Conservation (phyloP, 208 protist genomes). For the Trypanosoma scelopori region DNA sequence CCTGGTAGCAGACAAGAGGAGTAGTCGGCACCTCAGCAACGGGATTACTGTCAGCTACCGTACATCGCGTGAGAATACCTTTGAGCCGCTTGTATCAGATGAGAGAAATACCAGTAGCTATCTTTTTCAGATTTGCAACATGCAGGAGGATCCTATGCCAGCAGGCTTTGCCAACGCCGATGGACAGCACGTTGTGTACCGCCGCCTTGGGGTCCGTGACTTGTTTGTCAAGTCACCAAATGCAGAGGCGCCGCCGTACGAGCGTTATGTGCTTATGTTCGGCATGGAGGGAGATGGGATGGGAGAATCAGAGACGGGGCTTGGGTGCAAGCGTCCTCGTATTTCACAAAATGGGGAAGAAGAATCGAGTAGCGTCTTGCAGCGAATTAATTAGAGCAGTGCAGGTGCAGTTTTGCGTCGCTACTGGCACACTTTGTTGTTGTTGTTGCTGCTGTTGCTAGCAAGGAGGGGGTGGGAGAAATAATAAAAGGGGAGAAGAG, state of each 20-base stretch:
- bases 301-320: not conserved
- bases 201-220: conserved; percentile 57
- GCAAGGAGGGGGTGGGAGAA: not conserved
- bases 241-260: conserved; percentile 41
- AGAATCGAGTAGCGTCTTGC: conserved; percentile 9
- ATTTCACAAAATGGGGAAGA: not conserved
- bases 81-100: conserved; percentile 57
- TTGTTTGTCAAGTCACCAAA: conserved; percentile 68
- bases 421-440: too few relatives aligned
- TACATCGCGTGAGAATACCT: conserved; percentile 61
- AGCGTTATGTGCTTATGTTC: conserved; percentile 67
- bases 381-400: conserved; percentile 24
- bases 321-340: conserved; percentile 5
- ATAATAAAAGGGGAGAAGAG: conserved; percentile 10
- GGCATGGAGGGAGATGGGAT: conserved; percentile 31
- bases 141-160: not conserved
- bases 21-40: conserved; percentile 19
- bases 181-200: conserved; percentile 60
- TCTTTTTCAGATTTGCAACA: conserved; percentile 33
- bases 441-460: not conserved
- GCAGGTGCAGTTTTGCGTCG: not conserved
- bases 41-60: conserved; percentile 54
- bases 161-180: conserved; percentile 42
- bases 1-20: conserved; percentile 51
- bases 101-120: conserved; percentile 72